phyloP scores from a whole-genome alignment of 1,284 basidiomycete genomes.

The Boletellus deceptivus region DNA sequence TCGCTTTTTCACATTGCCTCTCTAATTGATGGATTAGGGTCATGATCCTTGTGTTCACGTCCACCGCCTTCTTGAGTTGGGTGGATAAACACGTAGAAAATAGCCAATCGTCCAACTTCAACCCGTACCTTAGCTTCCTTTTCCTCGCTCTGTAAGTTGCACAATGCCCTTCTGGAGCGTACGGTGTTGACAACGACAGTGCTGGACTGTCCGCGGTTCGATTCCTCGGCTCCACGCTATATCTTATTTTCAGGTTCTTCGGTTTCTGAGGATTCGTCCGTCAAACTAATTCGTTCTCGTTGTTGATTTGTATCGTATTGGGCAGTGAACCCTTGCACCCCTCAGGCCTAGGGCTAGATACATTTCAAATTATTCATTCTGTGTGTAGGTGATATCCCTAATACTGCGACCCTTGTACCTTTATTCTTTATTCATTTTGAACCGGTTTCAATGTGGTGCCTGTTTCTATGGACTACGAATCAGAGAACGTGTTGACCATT shows the following conservation, averaged over 20 bases:
- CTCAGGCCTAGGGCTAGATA: neutral
- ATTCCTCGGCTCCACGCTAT: conserved; percentile 74
- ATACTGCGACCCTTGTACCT: conserved; percentile 18
- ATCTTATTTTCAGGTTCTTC: conserved; percentile 73
- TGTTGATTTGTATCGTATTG: conserved; percentile 11
- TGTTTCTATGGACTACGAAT: neutral
- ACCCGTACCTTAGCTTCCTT: conserved; percentile 82
- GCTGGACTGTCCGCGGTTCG: conserved; percentile 77
- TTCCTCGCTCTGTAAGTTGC: conserved; percentile 75
- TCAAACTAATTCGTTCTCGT: neutral
- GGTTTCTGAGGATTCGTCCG: conserved; percentile 40
- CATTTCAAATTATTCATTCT: conserved; percentile 5
- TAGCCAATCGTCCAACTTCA: conserved; percentile 58
- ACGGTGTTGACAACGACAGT: conserved; percentile 36
- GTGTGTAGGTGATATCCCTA: conserved; percentile 5
- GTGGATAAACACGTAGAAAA: conserved; percentile 51
- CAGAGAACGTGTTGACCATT: too few relatives aligned
- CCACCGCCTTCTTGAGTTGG: conserved; percentile 68
- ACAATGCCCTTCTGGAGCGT: neutral
- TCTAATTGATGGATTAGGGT: conserved; percentile 39
- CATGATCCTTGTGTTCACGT: conserved; percentile 83
- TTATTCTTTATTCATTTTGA: conserved; percentile 1
- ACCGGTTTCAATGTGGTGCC: neutral
- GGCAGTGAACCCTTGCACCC: conserved; percentile 1
- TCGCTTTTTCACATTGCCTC: conserved; percentile 8